These are phyloP conservation scores for Penicillium oxalicum DNA, from an alignment of 2,329 filamentous ascomycete species.

Conservation along the genomic window DNA sequence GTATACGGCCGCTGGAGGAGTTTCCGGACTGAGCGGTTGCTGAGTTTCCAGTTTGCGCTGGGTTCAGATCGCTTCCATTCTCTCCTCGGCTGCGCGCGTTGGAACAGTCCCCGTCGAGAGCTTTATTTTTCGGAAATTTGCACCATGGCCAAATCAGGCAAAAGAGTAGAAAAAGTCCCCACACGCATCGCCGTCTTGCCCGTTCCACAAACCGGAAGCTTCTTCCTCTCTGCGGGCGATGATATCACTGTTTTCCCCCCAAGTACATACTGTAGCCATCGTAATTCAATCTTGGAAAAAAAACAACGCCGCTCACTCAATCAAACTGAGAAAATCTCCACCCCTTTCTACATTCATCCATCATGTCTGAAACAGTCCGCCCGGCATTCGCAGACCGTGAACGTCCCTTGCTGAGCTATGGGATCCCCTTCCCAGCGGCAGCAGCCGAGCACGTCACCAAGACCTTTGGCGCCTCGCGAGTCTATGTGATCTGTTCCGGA, in stretches of 20 bases:
- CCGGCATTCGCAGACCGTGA: constrained; percentile 33
- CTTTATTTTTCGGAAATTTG: too few relatives aligned
- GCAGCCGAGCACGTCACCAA: constrained; percentile 41
- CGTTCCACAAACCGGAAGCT: too few relatives aligned
- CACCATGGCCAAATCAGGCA: too few relatives aligned
- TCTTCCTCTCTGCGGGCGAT: too few relatives aligned
- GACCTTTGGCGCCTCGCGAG: constrained; percentile 41
- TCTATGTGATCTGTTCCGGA: constrained; percentile 50
- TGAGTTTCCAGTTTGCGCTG: background rate
- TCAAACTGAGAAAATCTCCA: background rate
- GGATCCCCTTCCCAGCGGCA: constrained; percentile 43
- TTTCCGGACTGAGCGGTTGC: constrained; percentile 30
- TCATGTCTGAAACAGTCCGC: constrained; percentile 32
- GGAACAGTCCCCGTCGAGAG: too few relatives aligned
- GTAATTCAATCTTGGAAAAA: background rate
- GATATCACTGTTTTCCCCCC: too few relatives aligned
- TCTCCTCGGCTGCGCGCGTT: too few relatives aligned
- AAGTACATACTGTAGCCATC: too few relatives aligned
- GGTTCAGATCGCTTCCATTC: too few relatives aligned
- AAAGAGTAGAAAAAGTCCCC: too few relatives aligned
- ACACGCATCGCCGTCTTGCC: too few relatives aligned
- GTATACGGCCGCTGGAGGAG: constrained; percentile 34
- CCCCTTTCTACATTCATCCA: background rate
- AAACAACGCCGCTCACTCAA: background rate
- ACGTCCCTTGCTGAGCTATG: constrained; percentile 44